These are phyloP conservation scores for Phytophthora macrochlamydospora DNA, from an alignment of 352 stramenopile genomes.

Conservation along the genomic window DNA sequence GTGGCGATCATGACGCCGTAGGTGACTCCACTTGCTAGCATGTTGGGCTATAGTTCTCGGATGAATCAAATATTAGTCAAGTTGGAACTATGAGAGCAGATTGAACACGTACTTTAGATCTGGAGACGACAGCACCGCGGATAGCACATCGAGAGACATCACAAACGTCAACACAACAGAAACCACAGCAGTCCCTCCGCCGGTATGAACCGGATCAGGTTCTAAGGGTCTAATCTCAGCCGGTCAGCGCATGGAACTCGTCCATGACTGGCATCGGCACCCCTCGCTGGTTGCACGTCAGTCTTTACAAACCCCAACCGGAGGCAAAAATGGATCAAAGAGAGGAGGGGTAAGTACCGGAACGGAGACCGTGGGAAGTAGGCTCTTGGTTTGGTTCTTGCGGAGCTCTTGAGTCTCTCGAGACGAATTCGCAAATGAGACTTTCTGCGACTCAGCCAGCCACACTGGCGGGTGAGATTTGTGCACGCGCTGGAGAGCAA, in stretches of 20 bases:
- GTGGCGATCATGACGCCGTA: conserved; percentile 60
- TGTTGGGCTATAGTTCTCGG: conserved; percentile 11
- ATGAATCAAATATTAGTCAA: background rate
- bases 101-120: background rate
- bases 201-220: conserved; percentile 72
- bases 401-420: background rate
- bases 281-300: conserved; percentile 64
- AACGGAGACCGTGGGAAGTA: conserved; percentile 3
- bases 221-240: conserved; percentile 71
- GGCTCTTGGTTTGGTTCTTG: background rate
- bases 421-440: conserved; percentile 21
- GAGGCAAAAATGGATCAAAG: conserved; percentile 4
- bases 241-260: conserved; percentile 49
- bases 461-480: conserved; percentile 1
- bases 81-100: background rate
- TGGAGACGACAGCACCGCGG: background rate
- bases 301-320: conserved; percentile 22
- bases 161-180: conserved; percentile 35
- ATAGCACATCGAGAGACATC: conserved; percentile 19
- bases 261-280: conserved; percentile 56
- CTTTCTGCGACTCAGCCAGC: conserved; percentile 29
- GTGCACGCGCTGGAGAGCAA: background rate
- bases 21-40: conserved; percentile 40
- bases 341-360: conserved; percentile 15
- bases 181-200: conserved; percentile 60